Percentiles rank a stretch among this genome's conserved stretches.
phyloP scores from a whole-genome alignment of 192 early-diverging fungal genomes.

The Entomortierella lignicola region DNA sequence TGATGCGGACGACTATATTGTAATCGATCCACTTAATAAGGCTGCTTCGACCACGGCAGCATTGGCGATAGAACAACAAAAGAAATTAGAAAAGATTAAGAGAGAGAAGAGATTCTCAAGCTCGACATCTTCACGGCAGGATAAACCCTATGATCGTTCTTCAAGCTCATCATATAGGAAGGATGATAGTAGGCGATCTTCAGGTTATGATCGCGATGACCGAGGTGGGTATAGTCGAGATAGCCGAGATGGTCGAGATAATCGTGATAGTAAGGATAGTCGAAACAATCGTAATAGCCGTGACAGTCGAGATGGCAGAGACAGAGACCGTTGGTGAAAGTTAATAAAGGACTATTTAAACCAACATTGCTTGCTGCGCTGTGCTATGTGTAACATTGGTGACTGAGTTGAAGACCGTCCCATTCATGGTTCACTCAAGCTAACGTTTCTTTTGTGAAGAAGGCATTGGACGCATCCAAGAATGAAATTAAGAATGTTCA shows the following conservation, averaged over 20 bases:
- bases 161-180: constrained; percentile 11
- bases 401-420: too few species aligned
- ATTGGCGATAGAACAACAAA: constrained; percentile 47
- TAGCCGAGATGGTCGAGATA: background rate
- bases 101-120: constrained; percentile 1
- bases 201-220: constrained; percentile 16
- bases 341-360: too few species aligned
- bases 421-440: too few species aligned
- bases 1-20: constrained; percentile 73
- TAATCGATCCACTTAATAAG: constrained; percentile 72
- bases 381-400: too few species aligned
- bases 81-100: constrained; percentile 29
- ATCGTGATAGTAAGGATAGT: background rate
- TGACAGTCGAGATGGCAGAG: constrained; percentile 7
- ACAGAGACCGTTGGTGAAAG: constrained; percentile 10
- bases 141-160: constrained; percentile 16
- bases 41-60: constrained; percentile 28
- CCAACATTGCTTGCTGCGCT: too few species aligned
- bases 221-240: background rate
- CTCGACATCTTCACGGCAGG: background rate
- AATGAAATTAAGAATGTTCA: too few species aligned
- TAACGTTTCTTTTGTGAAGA: too few species aligned
- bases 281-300: constrained; percentile 2
- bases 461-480: too few species aligned
- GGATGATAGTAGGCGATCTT: constrained; percentile 16